Conservation (phyloP, 2,329 filamentous ascomycete genomes). For the Pyricularia sp. region DNA sequence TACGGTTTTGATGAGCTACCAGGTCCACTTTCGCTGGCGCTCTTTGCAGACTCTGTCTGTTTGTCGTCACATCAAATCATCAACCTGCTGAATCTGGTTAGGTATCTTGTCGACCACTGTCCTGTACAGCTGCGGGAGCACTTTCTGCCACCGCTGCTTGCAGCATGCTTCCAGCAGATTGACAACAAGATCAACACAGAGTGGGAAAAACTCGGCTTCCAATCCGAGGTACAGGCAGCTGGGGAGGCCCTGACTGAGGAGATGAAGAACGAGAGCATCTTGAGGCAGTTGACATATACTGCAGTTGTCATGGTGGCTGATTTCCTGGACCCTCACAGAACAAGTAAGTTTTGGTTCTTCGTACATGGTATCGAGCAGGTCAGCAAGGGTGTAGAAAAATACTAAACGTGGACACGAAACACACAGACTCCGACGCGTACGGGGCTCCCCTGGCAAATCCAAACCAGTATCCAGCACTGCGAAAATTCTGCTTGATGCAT, state of each 20-base stretch:
- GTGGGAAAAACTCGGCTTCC: constrained; percentile 68
- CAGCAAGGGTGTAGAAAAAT: not conserved
- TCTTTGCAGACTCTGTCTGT: constrained; percentile 74
- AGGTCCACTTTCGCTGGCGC: constrained; percentile 68
- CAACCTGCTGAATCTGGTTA: constrained; percentile 80
- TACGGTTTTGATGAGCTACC: constrained; percentile 85
- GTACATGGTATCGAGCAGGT: not conserved
- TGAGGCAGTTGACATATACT: constrained; percentile 85
- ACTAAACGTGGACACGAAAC: not conserved
- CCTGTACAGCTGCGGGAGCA: constrained; percentile 66
- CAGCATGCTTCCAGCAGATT: constrained; percentile 75
- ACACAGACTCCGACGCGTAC: constrained; percentile 4
- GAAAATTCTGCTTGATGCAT: constrained; percentile 73
- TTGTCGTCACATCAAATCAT: constrained; percentile 90
- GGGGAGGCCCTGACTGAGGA: constrained; percentile 82
- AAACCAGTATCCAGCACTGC: constrained; percentile 48
- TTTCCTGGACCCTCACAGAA: constrained; percentile 67
- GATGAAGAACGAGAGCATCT: constrained; percentile 95
- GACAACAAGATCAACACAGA: constrained; percentile 80
- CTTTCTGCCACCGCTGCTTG: constrained; percentile 78
- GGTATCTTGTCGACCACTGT: constrained; percentile 86
- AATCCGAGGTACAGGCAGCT: constrained; percentile 52
- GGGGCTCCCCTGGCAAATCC: constrained; percentile 18
- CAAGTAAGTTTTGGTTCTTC: constrained; percentile 37
- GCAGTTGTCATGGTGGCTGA: constrained; percentile 87